A percentile compares a stretch with the other conserved stretches of the same genome.
Evolutionary conservation across 306 rosid genomes (phyloP).

Genomic region (Rosa chinensis): DNA sequence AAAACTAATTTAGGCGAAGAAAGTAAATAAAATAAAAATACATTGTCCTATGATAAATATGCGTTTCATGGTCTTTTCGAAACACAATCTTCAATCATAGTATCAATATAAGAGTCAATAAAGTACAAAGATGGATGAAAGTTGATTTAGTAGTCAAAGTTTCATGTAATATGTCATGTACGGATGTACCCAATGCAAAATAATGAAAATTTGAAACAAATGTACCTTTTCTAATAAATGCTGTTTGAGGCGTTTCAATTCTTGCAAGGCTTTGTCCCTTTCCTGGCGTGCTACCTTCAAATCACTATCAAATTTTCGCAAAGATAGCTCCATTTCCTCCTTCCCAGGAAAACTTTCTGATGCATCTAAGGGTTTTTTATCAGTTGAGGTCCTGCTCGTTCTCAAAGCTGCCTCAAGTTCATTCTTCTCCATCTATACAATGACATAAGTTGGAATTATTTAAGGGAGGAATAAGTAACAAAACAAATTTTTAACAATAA

Average conservation of each 20-base stretch:
- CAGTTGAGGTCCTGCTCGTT: conserved; percentile 38
- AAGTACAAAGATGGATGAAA: background rate
- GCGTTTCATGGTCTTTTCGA: background rate
- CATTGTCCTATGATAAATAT: background rate
- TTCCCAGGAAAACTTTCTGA: conserved; percentile 61
- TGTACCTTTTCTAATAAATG: conserved; percentile 92
- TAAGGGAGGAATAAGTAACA: conserved; percentile 12
- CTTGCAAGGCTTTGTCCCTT: conserved; percentile 77
- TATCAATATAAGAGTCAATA: background rate
- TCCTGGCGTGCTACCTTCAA: conserved; percentile 64
- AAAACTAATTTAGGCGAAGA: background rate
- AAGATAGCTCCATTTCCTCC: conserved; percentile 75
- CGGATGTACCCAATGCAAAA: background rate
- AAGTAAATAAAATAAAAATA: background rate
- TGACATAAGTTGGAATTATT: conserved; percentile 19
- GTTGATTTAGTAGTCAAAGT: background rate
- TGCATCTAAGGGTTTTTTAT: conserved; percentile 37
- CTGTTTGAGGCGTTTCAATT: conserved; percentile 90
- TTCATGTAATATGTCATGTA: background rate
- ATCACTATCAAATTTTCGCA: conserved; percentile 61
- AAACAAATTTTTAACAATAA: conserved; percentile 2
- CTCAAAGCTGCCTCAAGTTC: conserved; percentile 69
- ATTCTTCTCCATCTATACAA: conserved; percentile 63
- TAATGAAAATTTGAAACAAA: background rate
- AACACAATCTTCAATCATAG: background rate